Base-by-base conservation (phyloP, 2,329 filamentous ascomycete species). In the Neoarthrinium moseri region DNA sequence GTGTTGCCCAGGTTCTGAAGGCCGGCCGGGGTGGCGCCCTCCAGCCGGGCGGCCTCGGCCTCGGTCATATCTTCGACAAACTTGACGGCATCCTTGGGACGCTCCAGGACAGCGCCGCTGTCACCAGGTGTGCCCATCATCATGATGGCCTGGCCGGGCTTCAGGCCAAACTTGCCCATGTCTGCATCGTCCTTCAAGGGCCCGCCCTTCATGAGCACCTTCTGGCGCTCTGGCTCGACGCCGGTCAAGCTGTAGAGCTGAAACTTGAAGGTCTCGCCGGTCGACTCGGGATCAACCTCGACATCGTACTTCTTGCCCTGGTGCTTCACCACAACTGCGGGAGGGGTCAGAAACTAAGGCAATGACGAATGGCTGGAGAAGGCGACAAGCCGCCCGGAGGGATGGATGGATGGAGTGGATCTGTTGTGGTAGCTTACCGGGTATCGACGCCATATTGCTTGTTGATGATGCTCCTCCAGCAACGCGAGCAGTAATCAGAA, bases 31-130 rank as follows among this genome's bases (percentile, higher is more conserved):
- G 80, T 92, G 38, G 91, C 91, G 48, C 89, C 91, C 49, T 86
- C 86, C 63, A 87, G 81, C 66, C 84, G 84, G 18, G 94, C 92
- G 43, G 84, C 82, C 67, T 97, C 92, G 23, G 91, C 91, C 64
- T 95, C 91, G 21, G 89, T 95, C 92, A 99, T 96, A 66, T 99
- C 94, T 69, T 99, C 94, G 52, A 95, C 71, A 59, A 99, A 99
- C 68, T 88, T 94, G 61, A 91, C 78, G 56, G 81, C 78, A 61
- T 95, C 86, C 62, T 86, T 88, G 24, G 94, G 94, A 43, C 86
- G 83, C 49, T 85, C 74, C 23, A 88, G 74, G 17, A 69, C 76
- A 13, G 73, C 68, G 26, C 69, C 72, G 33, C 77, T 78, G 41
- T 80, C 83, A 17, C 87, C 84, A 4, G 92, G 87, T 3, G 89